Base-by-base conservation (phyloP, 345 rosid species). In the Eucalyptus polyanthemos region DNA sequence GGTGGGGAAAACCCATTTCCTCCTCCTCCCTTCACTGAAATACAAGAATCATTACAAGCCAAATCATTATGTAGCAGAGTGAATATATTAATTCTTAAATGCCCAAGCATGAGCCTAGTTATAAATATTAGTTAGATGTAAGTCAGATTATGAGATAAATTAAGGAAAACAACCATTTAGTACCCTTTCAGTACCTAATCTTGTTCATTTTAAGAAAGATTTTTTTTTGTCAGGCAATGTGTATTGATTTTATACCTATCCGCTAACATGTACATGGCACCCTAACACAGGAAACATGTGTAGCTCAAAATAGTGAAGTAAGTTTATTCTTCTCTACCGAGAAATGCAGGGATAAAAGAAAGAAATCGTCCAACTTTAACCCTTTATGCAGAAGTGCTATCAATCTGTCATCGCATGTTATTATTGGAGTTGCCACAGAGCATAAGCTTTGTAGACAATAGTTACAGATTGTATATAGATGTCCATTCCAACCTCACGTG, bases 1-100 rank as follows among this genome's bases (percentile, higher is more conserved):
- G 87, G 94, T 94, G 50, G 99, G 99, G 89, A 98, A 98, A 87
- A 94, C 95, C 99, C 99, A 98, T 90, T 95, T 96, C 92, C 99
- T 95, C 88, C 99, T 93, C 88, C 96, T 96, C 87, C 97, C 99
- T 95, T 97, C 98, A 72, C 99, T 98, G 96, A 69, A 89, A 90
- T 76, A 88, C 62, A 91, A 37, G 89, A 92, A 86, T 14, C 62
- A 49, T 31, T 5, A 54, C 49, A 56, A 37, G 47, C 47, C 31
- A 88, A 83, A 54, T 42, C 50, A 67, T 50, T 31, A 67, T 65
- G 29, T 27, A 47, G 85, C 62, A 29, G 88, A 37, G 51, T 45
- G 25, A 42, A 65, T 27, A 49, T 42, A 40, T 76, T 76, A 76
- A 76, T 40, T 40, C 27, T 76, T 10, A 76, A 76, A 76, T 76